A percentile compares a stretch with the other conserved stretches of the same genome.
phyloP scores from a whole-genome alignment of 805 yeast species.

The Wickerhamiella alocasiicola region DNA sequence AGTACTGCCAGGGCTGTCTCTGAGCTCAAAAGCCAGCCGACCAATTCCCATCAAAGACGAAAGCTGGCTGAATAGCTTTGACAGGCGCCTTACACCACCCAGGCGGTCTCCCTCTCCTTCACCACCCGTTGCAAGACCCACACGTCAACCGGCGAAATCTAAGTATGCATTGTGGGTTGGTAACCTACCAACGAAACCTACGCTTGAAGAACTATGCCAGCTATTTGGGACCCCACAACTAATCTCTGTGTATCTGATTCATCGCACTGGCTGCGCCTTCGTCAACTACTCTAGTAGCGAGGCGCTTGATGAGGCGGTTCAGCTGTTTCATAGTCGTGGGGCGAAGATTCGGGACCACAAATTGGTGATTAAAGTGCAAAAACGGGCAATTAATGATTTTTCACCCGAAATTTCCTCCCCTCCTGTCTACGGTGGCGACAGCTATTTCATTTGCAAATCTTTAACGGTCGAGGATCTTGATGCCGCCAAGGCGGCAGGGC shows the following conservation, averaged over 20 bases:
- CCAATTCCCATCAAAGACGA: neutral
- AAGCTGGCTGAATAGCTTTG: neutral
- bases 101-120: neutral
- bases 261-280: slow-evolving; percentile 33
- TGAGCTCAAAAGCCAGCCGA: slow-evolving; percentile 1
- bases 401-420: neutral
- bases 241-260: slow-evolving; percentile 30
- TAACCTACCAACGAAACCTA: slow-evolving; percentile 29
- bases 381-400: neutral
- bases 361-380: slow-evolving; percentile 25
- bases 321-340: slow-evolving; percentile 22
- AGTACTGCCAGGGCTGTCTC: slow-evolving; percentile 8
- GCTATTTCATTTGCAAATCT: slow-evolving; percentile 32
- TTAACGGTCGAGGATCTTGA: slow-evolving; percentile 30
- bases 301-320: slow-evolving; percentile 26
- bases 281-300: slow-evolving; percentile 27
- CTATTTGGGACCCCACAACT: slow-evolving; percentile 30
- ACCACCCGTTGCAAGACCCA: slow-evolving; percentile 4
- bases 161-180: slow-evolving; percentile 38
- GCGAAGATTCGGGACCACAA: slow-evolving; percentile 25
- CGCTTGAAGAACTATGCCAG: slow-evolving; percentile 27
- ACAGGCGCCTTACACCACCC: neutral
- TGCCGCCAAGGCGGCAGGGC: slow-evolving; percentile 25
- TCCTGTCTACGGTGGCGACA: slow-evolving; percentile 16
- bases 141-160: slow-evolving; percentile 25